Base-by-base conservation (phyloP, 1,284 basidiomycete species). In the Farysia itapuensis region DNA sequence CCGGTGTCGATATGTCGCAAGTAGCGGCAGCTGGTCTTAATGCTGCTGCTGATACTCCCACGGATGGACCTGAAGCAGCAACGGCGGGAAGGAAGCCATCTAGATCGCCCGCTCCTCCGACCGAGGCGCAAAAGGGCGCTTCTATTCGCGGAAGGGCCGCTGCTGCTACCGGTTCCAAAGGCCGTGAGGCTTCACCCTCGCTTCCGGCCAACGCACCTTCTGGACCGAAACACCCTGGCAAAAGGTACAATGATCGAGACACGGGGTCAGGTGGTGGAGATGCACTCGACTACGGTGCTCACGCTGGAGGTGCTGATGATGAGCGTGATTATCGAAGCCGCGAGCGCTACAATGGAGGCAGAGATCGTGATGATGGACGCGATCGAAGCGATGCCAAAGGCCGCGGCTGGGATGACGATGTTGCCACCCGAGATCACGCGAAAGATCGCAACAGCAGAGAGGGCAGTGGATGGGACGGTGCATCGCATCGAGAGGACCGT, bases 231-330 rank as follows among this genome's bases (percentile, higher is more conserved):
- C 65, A 66, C 29, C 63, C 57, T 2, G 67, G 59, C 16, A 57
- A 57, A 44, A 35, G 70, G 22, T 74, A 75, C 53, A 74, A 65
- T 25, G 73, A 75, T 35, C 63, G 73, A 8, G 73, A 75, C 19
- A 66, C 51, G 9, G 66, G 63, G 5, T 36, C 52, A 5, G 70
- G 70, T n/a, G 54, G 50, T 1, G 64, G 50, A 12, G 73, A 73
- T 20, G 38, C 50, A 15, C 66, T 75, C 29, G 72, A 75, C 46
- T 75, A 75, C 35, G 73, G 73, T 15, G 65, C 59, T 7, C 44
- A 45, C n/a, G 43, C 35, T 16, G 52, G 47, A 5, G 50, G 50
- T 13, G 49, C 39, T 6, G 49, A 42, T 4, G 60, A 39, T 11
- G 41, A 30, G 15, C 36, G 31, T 7, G 15, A 25, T 4, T 35